A percentile compares a stretch with the other conserved stretches of the same genome.
Conservation (phyloP, 2,329 filamentous ascomycete species). For the Paramyrothecium sp. region DNA sequence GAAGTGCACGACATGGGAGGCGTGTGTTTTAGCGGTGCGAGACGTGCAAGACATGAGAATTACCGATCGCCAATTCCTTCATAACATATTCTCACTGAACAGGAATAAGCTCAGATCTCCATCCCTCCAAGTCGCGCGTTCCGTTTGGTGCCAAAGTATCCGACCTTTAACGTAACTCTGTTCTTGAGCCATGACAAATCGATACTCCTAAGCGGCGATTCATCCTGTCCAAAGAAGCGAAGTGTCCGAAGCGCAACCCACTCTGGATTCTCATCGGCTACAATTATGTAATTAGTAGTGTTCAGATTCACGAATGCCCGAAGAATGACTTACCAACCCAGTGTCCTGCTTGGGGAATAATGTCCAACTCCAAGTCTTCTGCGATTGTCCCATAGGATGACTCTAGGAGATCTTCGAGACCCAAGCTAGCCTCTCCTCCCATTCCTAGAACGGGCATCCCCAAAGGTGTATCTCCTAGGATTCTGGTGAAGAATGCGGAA, state of each 20-base stretch:
- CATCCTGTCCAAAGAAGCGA: slow-evolving; percentile 14
- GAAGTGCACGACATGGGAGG: no score
- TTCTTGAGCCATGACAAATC: slow-evolving; percentile 16
- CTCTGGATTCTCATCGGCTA: slow-evolving; percentile 21
- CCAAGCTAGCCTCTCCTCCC: slow-evolving; percentile 24
- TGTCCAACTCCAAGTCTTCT: slow-evolving; percentile 11
- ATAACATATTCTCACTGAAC: no score
- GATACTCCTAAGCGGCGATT: not conserved
- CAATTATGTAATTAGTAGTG: no score
- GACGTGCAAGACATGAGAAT: no score
- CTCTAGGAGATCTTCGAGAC: slow-evolving; percentile 3
- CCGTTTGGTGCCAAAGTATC: slow-evolving; percentile 10
- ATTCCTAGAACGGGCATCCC: slow-evolving; percentile 17
- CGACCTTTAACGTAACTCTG: slow-evolving; percentile 15
- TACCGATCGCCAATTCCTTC: no score
- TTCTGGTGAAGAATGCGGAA: slow-evolving; percentile 30
- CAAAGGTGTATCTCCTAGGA: slow-evolving; percentile 14
- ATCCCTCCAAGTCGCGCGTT: slow-evolving; percentile 3
- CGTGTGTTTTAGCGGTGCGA: no score
- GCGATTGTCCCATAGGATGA: slow-evolving; percentile 10
- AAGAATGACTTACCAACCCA: slow-evolving; percentile 19
- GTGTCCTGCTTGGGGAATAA: slow-evolving; percentile 22
- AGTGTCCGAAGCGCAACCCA: slow-evolving; percentile 16
- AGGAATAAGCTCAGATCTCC: not conserved
- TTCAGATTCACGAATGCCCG: no score